These are phyloP conservation scores for Amylocystis lapponica DNA, from an alignment of 768 basidiomycete genomes.

Conservation along the genomic window DNA sequence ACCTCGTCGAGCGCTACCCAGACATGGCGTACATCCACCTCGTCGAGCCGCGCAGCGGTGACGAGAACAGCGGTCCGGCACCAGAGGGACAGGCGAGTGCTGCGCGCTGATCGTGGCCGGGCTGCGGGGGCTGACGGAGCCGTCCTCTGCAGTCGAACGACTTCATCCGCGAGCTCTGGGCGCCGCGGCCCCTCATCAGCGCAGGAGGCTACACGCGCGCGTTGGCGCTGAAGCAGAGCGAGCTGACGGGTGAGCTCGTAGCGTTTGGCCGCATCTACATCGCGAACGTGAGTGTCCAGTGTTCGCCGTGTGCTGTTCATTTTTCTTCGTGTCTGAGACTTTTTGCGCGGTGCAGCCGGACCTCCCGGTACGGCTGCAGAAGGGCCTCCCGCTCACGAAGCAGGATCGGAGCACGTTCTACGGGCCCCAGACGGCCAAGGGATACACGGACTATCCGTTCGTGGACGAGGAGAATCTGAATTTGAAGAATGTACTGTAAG, in stretches of 20 bases:
- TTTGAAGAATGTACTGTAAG: too few species aligned
- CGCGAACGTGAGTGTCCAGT: constrained; percentile 18
- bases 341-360: constrained; percentile 20
- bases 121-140: background rate
- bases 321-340: background rate
- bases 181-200: constrained; percentile 12
- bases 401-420: constrained; percentile 38
- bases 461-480: constrained; percentile 6
- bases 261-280: constrained; percentile 21
- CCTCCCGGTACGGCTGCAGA: constrained; percentile 31
- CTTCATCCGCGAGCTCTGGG: constrained; percentile 19
- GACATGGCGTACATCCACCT: constrained; percentile 24
- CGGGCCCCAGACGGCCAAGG: constrained; percentile 21
- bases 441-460: constrained; percentile 23
- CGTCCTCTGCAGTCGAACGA: constrained; percentile 12
- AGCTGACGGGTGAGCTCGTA: constrained; percentile 13
- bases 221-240: constrained; percentile 12
- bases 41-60: constrained; percentile 18
- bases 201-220: constrained; percentile 19
- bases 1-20: constrained; percentile 1
- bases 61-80: background rate
- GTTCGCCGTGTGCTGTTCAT: background rate
- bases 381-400: constrained; percentile 28
- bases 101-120: too few species aligned
- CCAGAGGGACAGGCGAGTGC: constrained; percentile 1